A percentile compares a stretch with the other conserved stretches of the same genome.
phyloP scores from a whole-genome alignment of 2,329 filamentous ascomycete species.

The Trichophaea hybrida region DNA sequence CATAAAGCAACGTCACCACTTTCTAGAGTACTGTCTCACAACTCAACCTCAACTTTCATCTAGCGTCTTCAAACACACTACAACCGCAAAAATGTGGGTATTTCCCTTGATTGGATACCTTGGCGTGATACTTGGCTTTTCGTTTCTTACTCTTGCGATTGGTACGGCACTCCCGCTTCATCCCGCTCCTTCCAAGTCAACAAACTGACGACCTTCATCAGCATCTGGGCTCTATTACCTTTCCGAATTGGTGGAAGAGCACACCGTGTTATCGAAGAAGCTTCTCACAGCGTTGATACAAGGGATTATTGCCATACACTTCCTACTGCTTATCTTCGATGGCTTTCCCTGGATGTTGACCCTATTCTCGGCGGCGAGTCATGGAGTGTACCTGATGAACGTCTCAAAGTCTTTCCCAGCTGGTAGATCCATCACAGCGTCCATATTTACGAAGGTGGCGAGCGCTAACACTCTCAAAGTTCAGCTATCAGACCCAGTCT shows the following conservation, averaged over 20 bases:
- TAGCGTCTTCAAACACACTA: background rate
- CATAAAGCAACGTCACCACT: background rate
- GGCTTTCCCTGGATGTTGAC: constrained; percentile 67
- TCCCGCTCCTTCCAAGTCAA: background rate
- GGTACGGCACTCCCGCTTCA: constrained; percentile 38
- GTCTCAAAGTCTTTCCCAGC: constrained; percentile 50
- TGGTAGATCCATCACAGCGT: constrained; percentile 8
- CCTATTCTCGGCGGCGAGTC: constrained; percentile 60
- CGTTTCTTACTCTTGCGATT: constrained; percentile 87
- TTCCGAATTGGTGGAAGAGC: constrained; percentile 93
- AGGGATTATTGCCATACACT: constrained; percentile 57
- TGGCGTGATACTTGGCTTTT: constrained; percentile 76
- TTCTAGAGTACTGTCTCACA: background rate
- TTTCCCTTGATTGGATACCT: constrained; percentile 80
- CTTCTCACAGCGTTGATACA: constrained; percentile 80
- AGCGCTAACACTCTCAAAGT: constrained; percentile 47
- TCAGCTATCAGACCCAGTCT: constrained; percentile 73
- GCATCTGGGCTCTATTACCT: constrained; percentile 98
- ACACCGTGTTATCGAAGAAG: constrained; percentile 81
- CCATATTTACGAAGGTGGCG: constrained; percentile 11
- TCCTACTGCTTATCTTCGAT: constrained; percentile 65
- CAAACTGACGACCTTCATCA: constrained; percentile 30
- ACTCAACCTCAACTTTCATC: background rate
- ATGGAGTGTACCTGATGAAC: constrained; percentile 78
- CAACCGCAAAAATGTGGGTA: constrained; percentile 61